These are phyloP conservation scores for Globisporangium lucens DNA, from an alignment of 352 stramenopile species.

Conservation along the genomic window DNA sequence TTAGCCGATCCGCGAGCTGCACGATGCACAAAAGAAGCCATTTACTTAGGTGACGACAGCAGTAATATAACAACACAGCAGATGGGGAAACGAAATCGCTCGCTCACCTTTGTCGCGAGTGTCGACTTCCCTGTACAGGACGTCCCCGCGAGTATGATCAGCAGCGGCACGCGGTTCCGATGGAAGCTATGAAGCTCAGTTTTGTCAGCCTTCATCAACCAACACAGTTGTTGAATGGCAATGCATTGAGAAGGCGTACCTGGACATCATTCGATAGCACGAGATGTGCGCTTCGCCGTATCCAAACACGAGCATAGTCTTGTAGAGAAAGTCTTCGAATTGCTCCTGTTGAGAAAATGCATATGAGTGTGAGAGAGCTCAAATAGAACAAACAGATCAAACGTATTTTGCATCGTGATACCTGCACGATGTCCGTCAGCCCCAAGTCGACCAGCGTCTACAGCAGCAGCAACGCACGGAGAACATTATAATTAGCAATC, in stretches of 20 bases:
- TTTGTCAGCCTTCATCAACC: background rate
- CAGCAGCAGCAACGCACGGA: background rate
- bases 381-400: background rate
- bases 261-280: conserved; percentile 88
- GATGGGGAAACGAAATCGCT: background rate
- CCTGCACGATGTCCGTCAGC: conserved; percentile 81
- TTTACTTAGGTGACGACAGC: background rate
- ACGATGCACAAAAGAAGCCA: background rate
- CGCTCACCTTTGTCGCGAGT: conserved; percentile 75
- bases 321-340: conserved; percentile 90
- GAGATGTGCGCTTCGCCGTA: conserved; percentile 83
- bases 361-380: background rate
- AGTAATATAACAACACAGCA: background rate
- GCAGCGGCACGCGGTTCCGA: conserved; percentile 73
- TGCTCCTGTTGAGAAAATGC: conserved; percentile 44
- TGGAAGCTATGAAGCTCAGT: conserved; percentile 50
- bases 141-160: conserved; percentile 83
- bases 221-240: background rate
- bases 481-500: background rate
- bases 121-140: conserved; percentile 86
- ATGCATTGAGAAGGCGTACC: conserved; percentile 24
- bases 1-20: conserved; percentile 80
- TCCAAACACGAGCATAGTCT: conserved; percentile 88
- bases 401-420: conserved; percentile 10
- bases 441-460: conserved; percentile 85